Evolutionary conservation across 1,284 basidiomycete genomes (phyloP), one percentile per base, ranked within the genome.

Genomic region (Clitocybe nebularis): DNA sequence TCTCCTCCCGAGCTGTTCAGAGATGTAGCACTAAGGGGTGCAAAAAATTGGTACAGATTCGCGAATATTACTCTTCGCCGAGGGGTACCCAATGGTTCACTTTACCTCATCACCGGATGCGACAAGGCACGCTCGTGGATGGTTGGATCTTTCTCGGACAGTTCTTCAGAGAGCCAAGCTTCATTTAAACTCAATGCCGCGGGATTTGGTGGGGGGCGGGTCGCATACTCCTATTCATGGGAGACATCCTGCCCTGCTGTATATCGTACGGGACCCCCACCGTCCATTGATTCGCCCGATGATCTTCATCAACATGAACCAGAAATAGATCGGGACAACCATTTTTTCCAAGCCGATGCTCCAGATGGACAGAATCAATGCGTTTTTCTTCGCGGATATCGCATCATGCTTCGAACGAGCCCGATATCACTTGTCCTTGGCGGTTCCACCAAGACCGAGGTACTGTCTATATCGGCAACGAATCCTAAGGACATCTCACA

Each of bases 41-140:
- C 49, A 2, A 43, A 44, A 33, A 39, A 29, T 11, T 61, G 59
- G 59, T 59, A 60, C 37, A 39, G 34, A 5, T 58, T 55, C 20
- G 51, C 45, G 8, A 55, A 49, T 13, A 42, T 39, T 6, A 38
- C 47, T 2, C 45, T 52, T 10, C 48, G 47, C 9, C 47, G 51
- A 11, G 36, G 47, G 5, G 44, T 54, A 13, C 38, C 47, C 5
- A 56, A 56, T 30, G 58, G 56, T 17, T 45, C 59, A 9, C 39
- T 62, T 11, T 60, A 56, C 36, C 47, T 62, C 1, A 50, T 62
- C 5, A 53, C 58, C 1, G 60, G 58, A 4, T 52, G 44, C 28
- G 56, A 59, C 37, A 62, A 61, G 32, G 36, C 41, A 5, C 25
- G 24, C n/a, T 42, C 48, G 9, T 48, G 48, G 48, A 50, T 47